Percentiles rank a stretch among this genome's conserved stretches.
Evolutionary conservation across 345 rosid genomes (phyloP).

Genomic region (Stellera chamaejasme): DNA sequence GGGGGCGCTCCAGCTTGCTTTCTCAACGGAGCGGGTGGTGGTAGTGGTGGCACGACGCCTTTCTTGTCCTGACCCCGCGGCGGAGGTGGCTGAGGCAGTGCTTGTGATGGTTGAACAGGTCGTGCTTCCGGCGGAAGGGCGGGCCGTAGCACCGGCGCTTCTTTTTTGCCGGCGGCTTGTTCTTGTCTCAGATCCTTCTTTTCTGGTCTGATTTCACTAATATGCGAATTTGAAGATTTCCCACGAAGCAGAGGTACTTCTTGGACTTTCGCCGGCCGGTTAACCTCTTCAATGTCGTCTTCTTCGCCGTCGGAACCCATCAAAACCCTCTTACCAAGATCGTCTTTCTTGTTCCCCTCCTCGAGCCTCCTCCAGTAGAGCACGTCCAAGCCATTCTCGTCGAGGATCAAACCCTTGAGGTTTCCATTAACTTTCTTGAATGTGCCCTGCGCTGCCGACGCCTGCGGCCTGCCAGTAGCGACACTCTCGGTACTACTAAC

Average conservation of each 20-base stretch:
- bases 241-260: slow-evolving; percentile 64
- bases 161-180: slow-evolving; percentile 11
- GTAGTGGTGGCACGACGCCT: slow-evolving; percentile 22
- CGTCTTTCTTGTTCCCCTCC: slow-evolving; percentile 19
- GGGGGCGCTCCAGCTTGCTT: slow-evolving; percentile 34
- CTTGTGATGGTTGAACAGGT: neutral
- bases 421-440: slow-evolving; percentile 33
- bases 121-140: slow-evolving; percentile 27
- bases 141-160: slow-evolving; percentile 19
- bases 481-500: slow-evolving; percentile 1
- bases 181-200: slow-evolving; percentile 4
- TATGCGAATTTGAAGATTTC: slow-evolving; percentile 47
- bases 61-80: slow-evolving; percentile 13
- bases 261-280: slow-evolving; percentile 22
- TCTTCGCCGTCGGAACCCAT: slow-evolving; percentile 18
- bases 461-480: slow-evolving; percentile 9
- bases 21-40: slow-evolving; percentile 15
- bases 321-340: slow-evolving; percentile 18
- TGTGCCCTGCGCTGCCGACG: slow-evolving; percentile 16
- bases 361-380: slow-evolving; percentile 62
- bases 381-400: slow-evolving; percentile 75
- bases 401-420: slow-evolving; percentile 49
- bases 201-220: slow-evolving; percentile 11
- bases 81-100: slow-evolving; percentile 20
- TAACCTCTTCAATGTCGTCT: slow-evolving; percentile 14